Base-by-base conservation (phyloP, 78 protist species). In the Cyanophora paradoxa region DNA sequence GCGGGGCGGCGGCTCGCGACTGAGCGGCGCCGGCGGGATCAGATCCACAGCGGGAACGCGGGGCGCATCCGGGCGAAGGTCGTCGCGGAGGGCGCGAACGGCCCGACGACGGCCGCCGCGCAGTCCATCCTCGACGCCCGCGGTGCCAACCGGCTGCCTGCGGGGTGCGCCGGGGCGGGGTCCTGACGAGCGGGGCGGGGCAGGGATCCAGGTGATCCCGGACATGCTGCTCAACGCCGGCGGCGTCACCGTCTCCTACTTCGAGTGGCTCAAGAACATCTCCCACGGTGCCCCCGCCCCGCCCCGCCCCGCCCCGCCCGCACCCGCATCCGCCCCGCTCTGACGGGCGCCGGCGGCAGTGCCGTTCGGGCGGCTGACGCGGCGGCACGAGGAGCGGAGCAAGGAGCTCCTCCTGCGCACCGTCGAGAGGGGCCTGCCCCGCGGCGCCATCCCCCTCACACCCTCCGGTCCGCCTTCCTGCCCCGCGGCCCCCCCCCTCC, bases 231-330 rank as follows among this genome's bases (percentile, higher is more conserved):
- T 54, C 37, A 77, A 77, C 37, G 67, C 81, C 16, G 75, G 78
- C n/a, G 65, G 74, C 39, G 74, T 65, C 28, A 62, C 24, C 19
- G 78, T 56, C 30, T 42, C 64, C 31, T 77, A 77, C 58, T 39
- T 77, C 34, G 81, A 77, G 30, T 77, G 74, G 74, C 42, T 77
- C 22, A 77, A 77, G 42, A 77, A 77, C 63, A 41, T 77, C 19
- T 17, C 64, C 19, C 81, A 77, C 50, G 81, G 66, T 34, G 52
- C 40, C 34, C 64, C 19, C 4, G 4, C 44, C 44, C 44, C 19
- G 4, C 19, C 44, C 8, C 44, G 44, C 44, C 4, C 4, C 19
- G 19, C 4, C 44, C 19, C 44, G 44, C 19, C 8, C 44, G 44
- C 8, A 8, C 19, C 19, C 44, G 4, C 19, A 10, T 41, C 44